Percentiles rank a stretch among this genome's conserved stretches.
These are phyloP conservation scores for Phytophthora chlamydospora DNA, from an alignment of 352 stramenopile species.

Conservation along the genomic window DNA sequence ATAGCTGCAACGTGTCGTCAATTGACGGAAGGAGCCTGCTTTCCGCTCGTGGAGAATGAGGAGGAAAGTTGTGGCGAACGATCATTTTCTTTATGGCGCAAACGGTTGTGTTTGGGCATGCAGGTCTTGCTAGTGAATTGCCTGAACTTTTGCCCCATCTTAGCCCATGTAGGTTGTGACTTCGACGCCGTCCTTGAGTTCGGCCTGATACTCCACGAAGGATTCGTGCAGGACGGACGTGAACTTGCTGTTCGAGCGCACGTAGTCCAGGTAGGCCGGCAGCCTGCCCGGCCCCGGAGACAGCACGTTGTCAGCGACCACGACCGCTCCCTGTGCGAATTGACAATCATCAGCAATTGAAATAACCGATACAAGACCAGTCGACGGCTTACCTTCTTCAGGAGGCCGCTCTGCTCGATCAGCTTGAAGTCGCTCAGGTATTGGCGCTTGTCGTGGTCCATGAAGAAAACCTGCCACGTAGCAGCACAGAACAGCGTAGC, in stretches of 20 bases:
- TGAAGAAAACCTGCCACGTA: slow-evolving; percentile 46
- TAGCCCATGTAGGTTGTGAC: slow-evolving; percentile 30
- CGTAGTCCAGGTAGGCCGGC: slow-evolving; percentile 41
- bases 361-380: background rate
- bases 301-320: slow-evolving; percentile 50
- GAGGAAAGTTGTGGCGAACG: background rate
- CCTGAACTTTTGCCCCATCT: background rate
- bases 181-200: slow-evolving; percentile 35
- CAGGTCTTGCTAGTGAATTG: background rate
- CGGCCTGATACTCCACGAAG: slow-evolving; percentile 34
- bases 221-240: slow-evolving; percentile 33
- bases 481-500: too few species aligned
- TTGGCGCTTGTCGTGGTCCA: slow-evolving; percentile 39
- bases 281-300: slow-evolving; percentile 24
- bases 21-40: background rate
- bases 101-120: background rate
- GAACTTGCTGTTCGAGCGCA: slow-evolving; percentile 38
- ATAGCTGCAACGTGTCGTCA: background rate
- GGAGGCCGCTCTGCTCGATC: slow-evolving; percentile 36
- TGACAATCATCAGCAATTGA: background rate
- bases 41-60: too few species aligned
- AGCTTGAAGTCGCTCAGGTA: slow-evolving; percentile 40
- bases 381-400: slow-evolving; percentile 22
- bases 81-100: slow-evolving; percentile 9
- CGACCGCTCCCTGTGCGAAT: slow-evolving; percentile 25